Percentiles rank a stretch among this genome's conserved stretches.
phyloP scores from a whole-genome alignment of 192 early-diverging fungal species.

The Linnemannia hyalina region DNA sequence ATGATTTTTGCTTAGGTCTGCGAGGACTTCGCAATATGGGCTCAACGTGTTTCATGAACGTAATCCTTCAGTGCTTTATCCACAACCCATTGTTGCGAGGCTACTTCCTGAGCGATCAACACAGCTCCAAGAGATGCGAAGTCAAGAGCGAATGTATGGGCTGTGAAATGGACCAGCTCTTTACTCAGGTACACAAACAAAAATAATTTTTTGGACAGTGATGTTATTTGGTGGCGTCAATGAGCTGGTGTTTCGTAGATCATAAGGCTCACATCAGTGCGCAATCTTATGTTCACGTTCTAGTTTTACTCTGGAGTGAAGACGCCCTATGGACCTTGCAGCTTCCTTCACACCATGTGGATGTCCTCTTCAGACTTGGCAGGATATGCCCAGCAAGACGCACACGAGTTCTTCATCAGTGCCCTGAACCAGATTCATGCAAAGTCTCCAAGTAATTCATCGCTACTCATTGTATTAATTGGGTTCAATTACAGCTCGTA shows the following conservation, averaged over 20 bases:
- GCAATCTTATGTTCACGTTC: background rate
- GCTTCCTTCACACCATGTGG: conserved; percentile 93
- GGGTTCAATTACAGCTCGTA: background rate
- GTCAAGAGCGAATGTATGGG: conserved; percentile 83
- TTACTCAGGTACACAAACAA: conserved; percentile 71
- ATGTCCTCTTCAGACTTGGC: conserved; percentile 87
- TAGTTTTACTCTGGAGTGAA: conserved; percentile 78
- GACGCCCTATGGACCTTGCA: conserved; percentile 84
- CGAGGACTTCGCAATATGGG: conserved; percentile 95
- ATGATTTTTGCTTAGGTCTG: conserved; percentile 63
- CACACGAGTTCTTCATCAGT: conserved; percentile 97
- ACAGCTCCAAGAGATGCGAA: conserved; percentile 76
- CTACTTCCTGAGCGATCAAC: conserved; percentile 94
- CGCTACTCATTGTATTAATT: background rate
- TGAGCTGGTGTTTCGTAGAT: background rate
- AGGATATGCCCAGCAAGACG: conserved; percentile 95
- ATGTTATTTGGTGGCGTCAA: background rate
- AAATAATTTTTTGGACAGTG: background rate
- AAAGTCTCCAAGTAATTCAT: conserved; percentile 63
- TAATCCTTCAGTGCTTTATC: conserved; percentile 89
- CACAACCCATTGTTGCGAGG: conserved; percentile 93
- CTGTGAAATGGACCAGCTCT: conserved; percentile 91
- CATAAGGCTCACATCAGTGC: background rate
- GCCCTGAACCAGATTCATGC: conserved; percentile 89
- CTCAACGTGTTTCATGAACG: conserved; percentile 96